These are phyloP conservation scores for Pichia membranifaciens DNA, from an alignment of 805 yeast species.

Conservation along the genomic window DNA sequence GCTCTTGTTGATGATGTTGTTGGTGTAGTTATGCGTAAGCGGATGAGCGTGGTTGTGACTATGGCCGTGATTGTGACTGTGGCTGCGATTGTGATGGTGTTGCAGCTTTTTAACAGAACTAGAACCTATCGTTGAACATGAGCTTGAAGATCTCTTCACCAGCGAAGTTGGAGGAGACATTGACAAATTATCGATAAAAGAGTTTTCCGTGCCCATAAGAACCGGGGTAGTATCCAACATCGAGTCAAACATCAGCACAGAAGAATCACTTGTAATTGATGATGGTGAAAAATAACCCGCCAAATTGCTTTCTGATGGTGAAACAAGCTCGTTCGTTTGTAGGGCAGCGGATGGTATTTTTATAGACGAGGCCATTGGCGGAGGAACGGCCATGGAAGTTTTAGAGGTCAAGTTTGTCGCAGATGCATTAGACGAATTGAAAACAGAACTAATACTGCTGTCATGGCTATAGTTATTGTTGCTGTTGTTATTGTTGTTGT, in stretches of 20 bases:
- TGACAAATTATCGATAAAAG: neutral
- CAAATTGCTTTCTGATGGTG: neutral
- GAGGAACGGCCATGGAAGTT: neutral
- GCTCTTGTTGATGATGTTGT: slow-evolving; percentile 1
- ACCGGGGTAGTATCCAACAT: neutral
- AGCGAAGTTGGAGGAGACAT: slow-evolving; percentile 5
- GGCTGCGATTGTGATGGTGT: slow-evolving; percentile 17
- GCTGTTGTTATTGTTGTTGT: neutral
- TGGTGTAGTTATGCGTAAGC: neutral
- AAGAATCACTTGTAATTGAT: slow-evolving; percentile 10
- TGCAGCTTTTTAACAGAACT: slow-evolving; percentile 6
- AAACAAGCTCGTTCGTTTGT: neutral
- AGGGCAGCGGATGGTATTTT: neutral
- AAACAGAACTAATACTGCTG: neutral
- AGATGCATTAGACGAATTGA: slow-evolving; percentile 1
- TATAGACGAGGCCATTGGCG: neutral
- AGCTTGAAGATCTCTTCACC: slow-evolving; percentile 11
- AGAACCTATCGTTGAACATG: slow-evolving; percentile 13
- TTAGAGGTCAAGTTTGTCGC: neutral
- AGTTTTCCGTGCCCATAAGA: neutral
- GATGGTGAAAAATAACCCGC: slow-evolving; percentile 4
- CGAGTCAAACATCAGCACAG: slow-evolving; percentile 8
- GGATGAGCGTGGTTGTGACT: neutral
- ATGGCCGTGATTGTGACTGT: slow-evolving; percentile 7
- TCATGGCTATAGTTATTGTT: neutral